Base-by-base conservation (phyloP, 345 rosid genomes). In the Firmiana major region DNA sequence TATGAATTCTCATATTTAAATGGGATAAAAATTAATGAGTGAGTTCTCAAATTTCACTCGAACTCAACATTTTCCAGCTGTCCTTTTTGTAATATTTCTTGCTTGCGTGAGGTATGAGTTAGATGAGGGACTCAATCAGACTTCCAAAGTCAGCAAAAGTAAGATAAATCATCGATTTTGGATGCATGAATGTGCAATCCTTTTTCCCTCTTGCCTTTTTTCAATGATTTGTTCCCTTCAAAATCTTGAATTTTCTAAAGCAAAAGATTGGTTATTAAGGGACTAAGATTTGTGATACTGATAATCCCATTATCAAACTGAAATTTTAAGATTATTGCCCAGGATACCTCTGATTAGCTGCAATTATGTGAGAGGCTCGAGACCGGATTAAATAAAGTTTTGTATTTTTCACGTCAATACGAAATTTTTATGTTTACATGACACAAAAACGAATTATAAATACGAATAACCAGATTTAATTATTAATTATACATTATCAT, bases 71-170 rank as follows among this genome's bases (percentile, higher is more conserved):
- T 46, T 57, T 75, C 58, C 74, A 65, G 66, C 59, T 79, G 65
- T 19, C 11, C 43, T 7, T 42, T 40, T 55, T n/a, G 10, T 21
- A 19, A 9, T 9, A 1, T 40, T 65, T 13, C 7, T 34, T 71
- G 38, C 31, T 84, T 84, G 85, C 76, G 77, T 78, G 31, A 38
- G 36, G 80, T 80, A 74, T 70, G 71, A 65, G 55, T 4, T 26
- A 15, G 11, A 24, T 19, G 13, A 31, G 63, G 24, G 36, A 6
- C 10, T 45, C 70, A 63, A 26, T 8, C 17, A 54, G 45, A 24
- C 77, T 75, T 77, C 21, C 63, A 36, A 70, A 57, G 63, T 57
- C 81, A 49, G 75, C 79, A 77, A 63, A 55, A 21, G 1, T 11
- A 8, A 46, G 12, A 46, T 9, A 45, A 51, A 71, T 68, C 86